A percentile compares a stretch with the other conserved stretches of the same genome.
Evolutionary conservation across 2,329 filamentous ascomycete species (phyloP).

Genomic region (Dactylonectria estremocensis): DNA sequence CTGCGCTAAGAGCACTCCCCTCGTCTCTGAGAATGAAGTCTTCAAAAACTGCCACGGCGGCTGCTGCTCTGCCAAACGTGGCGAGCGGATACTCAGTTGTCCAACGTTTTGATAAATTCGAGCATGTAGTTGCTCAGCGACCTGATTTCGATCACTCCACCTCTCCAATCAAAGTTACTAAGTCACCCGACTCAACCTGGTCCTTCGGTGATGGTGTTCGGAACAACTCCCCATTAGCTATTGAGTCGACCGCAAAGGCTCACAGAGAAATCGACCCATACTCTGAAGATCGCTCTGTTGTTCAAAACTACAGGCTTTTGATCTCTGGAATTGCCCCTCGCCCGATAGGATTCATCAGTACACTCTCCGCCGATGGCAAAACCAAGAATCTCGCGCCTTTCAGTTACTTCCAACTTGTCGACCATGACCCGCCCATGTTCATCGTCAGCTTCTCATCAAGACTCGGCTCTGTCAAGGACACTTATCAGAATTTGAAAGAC

Average conservation of each 20-base stretch:
- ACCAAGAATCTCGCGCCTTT: slow-evolving; percentile 84
- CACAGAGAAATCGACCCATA: slow-evolving; percentile 87
- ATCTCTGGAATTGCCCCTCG: slow-evolving; percentile 85
- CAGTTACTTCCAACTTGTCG: slow-evolving; percentile 84
- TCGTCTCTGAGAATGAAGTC: slow-evolving; percentile 31
- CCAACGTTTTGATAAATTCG: slow-evolving; percentile 42
- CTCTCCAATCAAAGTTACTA: slow-evolving; percentile 46
- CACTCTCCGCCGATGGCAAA: slow-evolving; percentile 69
- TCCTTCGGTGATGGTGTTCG: slow-evolving; percentile 57
- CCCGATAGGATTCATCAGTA: slow-evolving; percentile 76
- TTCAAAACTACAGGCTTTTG: slow-evolving; percentile 88
- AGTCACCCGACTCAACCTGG: slow-evolving; percentile 63
- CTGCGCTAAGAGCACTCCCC: not conserved
- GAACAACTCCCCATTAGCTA: slow-evolving; percentile 26
- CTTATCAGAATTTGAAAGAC: slow-evolving; percentile 79
- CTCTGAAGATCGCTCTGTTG: slow-evolving; percentile 75
- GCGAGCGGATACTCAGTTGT: slow-evolving; percentile 45
- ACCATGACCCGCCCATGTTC: slow-evolving; percentile 88
- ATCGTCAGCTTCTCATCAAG: slow-evolving; percentile 66
- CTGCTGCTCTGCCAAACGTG: slow-evolving; percentile 7
- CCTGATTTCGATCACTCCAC: slow-evolving; percentile 45
- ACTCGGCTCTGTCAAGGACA: slow-evolving; percentile 76
- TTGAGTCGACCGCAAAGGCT: slow-evolving; percentile 46
- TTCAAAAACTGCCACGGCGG: slow-evolving; percentile 26
- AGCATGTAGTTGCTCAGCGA: slow-evolving; percentile 41